phyloP scores from a whole-genome alignment of 495 filamentous ascomycete genomes.

The Tuber umbilicatum region DNA sequence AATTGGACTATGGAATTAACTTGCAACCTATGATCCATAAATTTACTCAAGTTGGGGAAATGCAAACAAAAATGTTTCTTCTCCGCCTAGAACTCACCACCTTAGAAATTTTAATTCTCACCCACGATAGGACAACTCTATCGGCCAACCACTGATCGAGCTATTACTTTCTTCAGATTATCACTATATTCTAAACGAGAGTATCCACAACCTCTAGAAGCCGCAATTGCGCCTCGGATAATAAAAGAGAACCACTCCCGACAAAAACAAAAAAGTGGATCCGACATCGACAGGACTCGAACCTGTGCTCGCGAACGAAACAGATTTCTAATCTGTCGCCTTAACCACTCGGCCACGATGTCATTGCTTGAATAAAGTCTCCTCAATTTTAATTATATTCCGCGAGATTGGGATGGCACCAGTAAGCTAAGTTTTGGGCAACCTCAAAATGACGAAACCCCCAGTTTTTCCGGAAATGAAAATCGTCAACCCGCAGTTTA shows the following conservation, averaged over 20 bases:
- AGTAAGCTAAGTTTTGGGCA: no score
- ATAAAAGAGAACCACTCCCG: neutral
- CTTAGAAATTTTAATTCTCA: neutral
- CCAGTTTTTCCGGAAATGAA: no score
- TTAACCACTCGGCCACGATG: slow-evolving; percentile 31
- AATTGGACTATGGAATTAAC: no score
- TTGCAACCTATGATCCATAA: no score
- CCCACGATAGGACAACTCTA: neutral
- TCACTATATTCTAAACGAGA: neutral
- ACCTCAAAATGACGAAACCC: no score
- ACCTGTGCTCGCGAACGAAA: slow-evolving; percentile 29
- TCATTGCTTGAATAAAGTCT: neutral
- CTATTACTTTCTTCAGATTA: no score
- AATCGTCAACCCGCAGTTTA: no score
- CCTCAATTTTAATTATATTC: neutral
- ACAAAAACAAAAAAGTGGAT: slow-evolving; percentile 12
- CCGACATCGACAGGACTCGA: slow-evolving; percentile 29
- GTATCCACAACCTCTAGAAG: neutral
- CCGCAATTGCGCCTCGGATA: neutral
- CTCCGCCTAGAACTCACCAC: neutral
- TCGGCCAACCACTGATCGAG: neutral
- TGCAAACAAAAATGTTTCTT: neutral
- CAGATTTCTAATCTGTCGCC: slow-evolving; percentile 31
- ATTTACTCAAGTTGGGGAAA: no score
- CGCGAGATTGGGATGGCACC: neutral